These are phyloP conservation scores for Rhodofomes roseus DNA, from an alignment of 1,284 basidiomycete species.

Conservation along the genomic window DNA sequence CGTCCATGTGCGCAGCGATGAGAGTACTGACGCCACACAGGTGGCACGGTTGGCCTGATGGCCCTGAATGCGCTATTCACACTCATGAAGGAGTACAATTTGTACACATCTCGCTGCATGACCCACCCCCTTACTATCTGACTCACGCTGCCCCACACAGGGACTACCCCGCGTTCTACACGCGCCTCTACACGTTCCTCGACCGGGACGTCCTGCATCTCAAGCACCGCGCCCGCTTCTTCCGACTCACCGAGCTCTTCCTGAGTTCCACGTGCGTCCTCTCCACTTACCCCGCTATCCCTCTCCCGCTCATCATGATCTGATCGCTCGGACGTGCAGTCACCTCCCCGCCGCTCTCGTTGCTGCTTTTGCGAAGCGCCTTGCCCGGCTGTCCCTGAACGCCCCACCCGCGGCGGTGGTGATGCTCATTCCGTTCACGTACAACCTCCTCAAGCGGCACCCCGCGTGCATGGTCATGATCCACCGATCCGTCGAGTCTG, in stretches of 20 bases:
- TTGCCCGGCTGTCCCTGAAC: slow-evolving; percentile 79
- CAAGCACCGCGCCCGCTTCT: slow-evolving; percentile 92
- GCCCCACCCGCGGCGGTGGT: slow-evolving; percentile 91
- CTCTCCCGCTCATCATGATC: not conserved
- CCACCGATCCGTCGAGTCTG: slow-evolving; percentile 57
- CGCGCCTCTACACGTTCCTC: slow-evolving; percentile 87
- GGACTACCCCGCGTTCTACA: slow-evolving; percentile 96
- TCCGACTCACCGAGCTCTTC: slow-evolving; percentile 90
- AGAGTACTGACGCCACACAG: slow-evolving; percentile 32
- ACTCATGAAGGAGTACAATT: slow-evolving; percentile 90
- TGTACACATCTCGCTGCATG: slow-evolving; percentile 59
- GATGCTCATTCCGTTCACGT: slow-evolving; percentile 89
- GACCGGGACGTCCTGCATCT: slow-evolving; percentile 87
- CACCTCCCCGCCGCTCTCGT: slow-evolving; percentile 87
- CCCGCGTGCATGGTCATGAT: slow-evolving; percentile 93
- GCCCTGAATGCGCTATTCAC: slow-evolving; percentile 91
- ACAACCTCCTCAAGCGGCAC: slow-evolving; percentile 93
- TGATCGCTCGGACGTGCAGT: slow-evolving; percentile 38
- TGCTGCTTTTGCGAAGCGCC: slow-evolving; percentile 92
- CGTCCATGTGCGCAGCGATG: not conserved
- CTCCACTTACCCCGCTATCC: not conserved
- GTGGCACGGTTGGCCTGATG: slow-evolving; percentile 85
- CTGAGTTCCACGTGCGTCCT: slow-evolving; percentile 79
- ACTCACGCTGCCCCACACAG: slow-evolving; percentile 34
- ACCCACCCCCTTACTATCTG: no score